phyloP scores from a whole-genome alignment of 495 filamentous ascomycete genomes.

The Lasiosphaeria ovina region DNA sequence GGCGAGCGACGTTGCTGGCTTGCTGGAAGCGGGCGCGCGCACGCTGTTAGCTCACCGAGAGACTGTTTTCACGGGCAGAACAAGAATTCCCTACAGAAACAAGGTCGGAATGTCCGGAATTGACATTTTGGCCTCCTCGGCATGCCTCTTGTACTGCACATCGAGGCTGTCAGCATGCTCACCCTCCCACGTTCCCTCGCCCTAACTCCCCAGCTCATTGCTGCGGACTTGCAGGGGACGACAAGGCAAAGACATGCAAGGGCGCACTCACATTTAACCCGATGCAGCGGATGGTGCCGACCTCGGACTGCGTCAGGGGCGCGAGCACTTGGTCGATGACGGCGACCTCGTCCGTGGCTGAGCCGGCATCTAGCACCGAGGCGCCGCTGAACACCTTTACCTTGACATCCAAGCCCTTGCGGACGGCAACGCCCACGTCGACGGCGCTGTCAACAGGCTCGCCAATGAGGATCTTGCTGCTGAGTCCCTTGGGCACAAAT shows the following conservation, averaged over 20 bases:
- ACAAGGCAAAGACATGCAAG: background rate
- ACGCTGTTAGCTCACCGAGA: conserved; percentile 1
- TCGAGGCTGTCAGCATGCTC: conserved; percentile 4
- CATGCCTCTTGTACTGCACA: conserved; percentile 46
- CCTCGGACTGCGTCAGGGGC: conserved; percentile 47
- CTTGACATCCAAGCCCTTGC: conserved; percentile 53
- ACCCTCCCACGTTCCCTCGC: no score
- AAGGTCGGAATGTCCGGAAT: conserved; percentile 44
- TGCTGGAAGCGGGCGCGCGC: conserved; percentile 15
- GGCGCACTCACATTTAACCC: conserved; percentile 42
- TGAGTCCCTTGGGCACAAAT: conserved; percentile 54
- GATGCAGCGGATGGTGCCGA: conserved; percentile 47
- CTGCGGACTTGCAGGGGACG: background rate
- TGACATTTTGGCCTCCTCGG: conserved; percentile 45
- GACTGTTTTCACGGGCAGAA: background rate
- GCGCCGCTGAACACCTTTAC: conserved; percentile 54
- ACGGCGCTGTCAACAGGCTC: conserved; percentile 52
- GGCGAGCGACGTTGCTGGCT: conserved; percentile 42
- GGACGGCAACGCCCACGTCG: conserved; percentile 55
- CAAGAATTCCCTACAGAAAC: conserved; percentile 36
- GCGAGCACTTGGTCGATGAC: conserved; percentile 54
- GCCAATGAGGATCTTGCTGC: conserved; percentile 52
- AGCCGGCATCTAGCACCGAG: conserved; percentile 53
- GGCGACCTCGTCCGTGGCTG: conserved; percentile 48
- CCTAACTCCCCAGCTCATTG: background rate